Base-by-base conservation (phyloP, 331 rosid species). In the Pyrus hybrid region DNA sequence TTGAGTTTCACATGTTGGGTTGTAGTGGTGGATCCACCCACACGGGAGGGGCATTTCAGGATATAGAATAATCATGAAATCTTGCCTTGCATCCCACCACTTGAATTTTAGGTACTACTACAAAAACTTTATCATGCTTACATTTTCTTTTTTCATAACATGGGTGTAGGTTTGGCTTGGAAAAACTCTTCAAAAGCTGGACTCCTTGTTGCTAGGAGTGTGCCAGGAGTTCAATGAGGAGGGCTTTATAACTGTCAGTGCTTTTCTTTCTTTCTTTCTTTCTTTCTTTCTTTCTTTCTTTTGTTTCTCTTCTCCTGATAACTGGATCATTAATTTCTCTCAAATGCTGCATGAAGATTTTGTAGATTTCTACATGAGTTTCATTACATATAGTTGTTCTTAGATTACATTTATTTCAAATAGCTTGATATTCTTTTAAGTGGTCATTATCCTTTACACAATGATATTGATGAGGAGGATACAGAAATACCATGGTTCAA, bases 191-290 rank as follows among this genome's bases (percentile, higher is more conserved):
- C 98, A 87, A 74, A 95, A 88, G 88, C 75, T 95, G 89, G 99
- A 95, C 88, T 92, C 96, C 23, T 92, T 95, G 76, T 86, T 95
- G 89, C 81, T 95, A 86, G 94, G 90, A 57, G 96, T 95, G 60
- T 95, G 99, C 82, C 98, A 95, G 87, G 93, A 95, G 80, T 95
- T 95, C 83, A 91, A 85, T 78, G 88, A 92, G 86, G 94, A 92
- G 79, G 78, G 89, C 80, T 95, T 91, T 80, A 76, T 91, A 83
- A 92, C 88, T 20, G 99, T 95, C 84, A 88, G 98, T 89, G 57
- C 21, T 51, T 51, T 51, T 51, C 22, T 49, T 49, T 16, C 9
- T 6, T 5, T 16, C 20, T 16, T 49, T 49, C 8, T 6, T 51
- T 17, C 69, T 1, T 33, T 33, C 8, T 33, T 33, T 33, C 20